Evolutionary conservation across 148 eudicot species (phyloP), one percentile per base, ranked within the genome.

Genomic region (Vaccinium macrocarpon): DNA sequence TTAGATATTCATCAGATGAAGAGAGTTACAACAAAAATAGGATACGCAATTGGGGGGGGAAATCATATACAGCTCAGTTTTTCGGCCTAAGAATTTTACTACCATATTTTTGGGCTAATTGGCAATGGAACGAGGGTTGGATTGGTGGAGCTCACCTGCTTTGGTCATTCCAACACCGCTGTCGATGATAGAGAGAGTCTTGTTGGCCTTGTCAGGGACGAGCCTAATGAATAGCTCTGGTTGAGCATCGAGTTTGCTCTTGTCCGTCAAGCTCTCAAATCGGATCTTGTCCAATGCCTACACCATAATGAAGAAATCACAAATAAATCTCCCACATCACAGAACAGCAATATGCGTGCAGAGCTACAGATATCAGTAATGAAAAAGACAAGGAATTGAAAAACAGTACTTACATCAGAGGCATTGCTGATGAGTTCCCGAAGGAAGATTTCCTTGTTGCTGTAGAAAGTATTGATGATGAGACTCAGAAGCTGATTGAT

Each of bases 81-180:
- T 66, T 66, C 72, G 15, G 10, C 38, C 1, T 23, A 23, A 12
- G 16, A 5, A 25, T 23, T 23, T 1, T 14, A 8, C 23, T 10
- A 32, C 35, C 2, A 35, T 35, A n/a, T 11, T 66, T 27, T 2
- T 3, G 72, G 1, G 9, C 19, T 3, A 48, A 21, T 21, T 48
- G 23, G 0, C 55, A 76, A 23, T 29, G 79, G 25, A 49, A 8
- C 4, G 18, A 49, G 79, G 32, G 4, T 18, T 27, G 62, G 15
- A 51, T 11, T 48, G 38, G 13, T 2, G 6, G 55, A 1, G 62
- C 29, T 14, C 52, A 95, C 96, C 97, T 89, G 98, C 95, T 94
- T 95, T 95, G 29, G 98, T 95, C 98, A 95, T 94, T n/a, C 98
- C 98, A 49, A 94, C 15, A 50, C 96, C 98, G 76, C 96, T 93